Conservation (phyloP, 805 yeast species). For the Monosporozyma solicola region DNA sequence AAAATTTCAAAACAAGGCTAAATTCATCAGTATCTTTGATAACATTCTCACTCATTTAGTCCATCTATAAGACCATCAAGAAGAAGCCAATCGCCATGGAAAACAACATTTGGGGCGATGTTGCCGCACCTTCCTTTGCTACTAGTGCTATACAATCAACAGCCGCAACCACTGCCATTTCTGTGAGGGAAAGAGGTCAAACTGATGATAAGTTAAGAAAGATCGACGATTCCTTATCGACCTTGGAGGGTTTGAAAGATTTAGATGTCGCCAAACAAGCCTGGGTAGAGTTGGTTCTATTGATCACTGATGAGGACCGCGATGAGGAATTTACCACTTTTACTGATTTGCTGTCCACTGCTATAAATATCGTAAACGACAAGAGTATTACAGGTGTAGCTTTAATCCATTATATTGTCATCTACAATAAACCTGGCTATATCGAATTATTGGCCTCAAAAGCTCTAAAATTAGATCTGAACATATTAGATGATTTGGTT, state of each 20-base stretch:
- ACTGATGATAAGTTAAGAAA: neutral
- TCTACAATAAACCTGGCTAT: slow-evolving; percentile 40
- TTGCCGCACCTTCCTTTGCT: neutral
- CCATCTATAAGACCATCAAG: neutral
- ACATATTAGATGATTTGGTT: slow-evolving; percentile 40
- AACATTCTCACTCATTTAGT: neutral
- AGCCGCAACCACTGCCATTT: neutral
- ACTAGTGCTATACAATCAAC: neutral
- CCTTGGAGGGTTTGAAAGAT: neutral
- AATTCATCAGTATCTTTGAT: neutral
- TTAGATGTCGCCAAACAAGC: neutral
- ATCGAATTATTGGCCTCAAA: slow-evolving; percentile 39
- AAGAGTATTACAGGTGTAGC: slow-evolving; percentile 33
- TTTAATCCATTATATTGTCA: slow-evolving; percentile 46
- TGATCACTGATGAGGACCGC: slow-evolving; percentile 18
- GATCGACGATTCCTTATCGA: neutral
- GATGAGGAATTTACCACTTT: slow-evolving; percentile 17
- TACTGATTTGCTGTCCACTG: slow-evolving; percentile 8
- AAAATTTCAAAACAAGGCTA: neutral
- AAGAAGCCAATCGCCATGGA: neutral
- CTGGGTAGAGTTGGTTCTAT: slow-evolving; percentile 17
- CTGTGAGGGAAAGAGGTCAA: neutral
- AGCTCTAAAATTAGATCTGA: slow-evolving; percentile 35
- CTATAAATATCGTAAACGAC: slow-evolving; percentile 15
- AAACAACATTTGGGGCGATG: slow-evolving; percentile 4